These are phyloP conservation scores for Umbilicus rupestris DNA, from an alignment of 164 flowering plant species.

Conservation along the genomic window DNA sequence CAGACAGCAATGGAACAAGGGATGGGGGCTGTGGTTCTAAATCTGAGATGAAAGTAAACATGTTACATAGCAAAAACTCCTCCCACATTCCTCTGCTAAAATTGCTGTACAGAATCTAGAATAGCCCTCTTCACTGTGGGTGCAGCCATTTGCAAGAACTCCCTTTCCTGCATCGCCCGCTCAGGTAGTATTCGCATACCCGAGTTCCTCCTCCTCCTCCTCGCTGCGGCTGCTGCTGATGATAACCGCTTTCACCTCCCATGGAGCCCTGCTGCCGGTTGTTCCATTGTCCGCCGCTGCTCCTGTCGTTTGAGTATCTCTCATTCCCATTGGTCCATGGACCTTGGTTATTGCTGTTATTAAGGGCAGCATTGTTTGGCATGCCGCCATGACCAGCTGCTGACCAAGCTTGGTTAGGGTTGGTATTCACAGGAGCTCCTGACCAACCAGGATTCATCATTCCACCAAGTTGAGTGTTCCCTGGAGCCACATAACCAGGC, in stretches of 20 bases:
- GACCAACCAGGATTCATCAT: slow-evolving; percentile 20
- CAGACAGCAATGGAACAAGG: no score
- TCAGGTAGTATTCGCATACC: slow-evolving; percentile 48
- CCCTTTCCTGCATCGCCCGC: slow-evolving; percentile 76
- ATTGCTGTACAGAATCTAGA: slow-evolving; percentile 19
- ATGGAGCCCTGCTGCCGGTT: slow-evolving; percentile 25
- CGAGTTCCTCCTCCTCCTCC: slow-evolving; percentile 13
- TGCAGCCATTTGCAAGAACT: slow-evolving; percentile 50
- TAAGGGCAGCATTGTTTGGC: not conserved
- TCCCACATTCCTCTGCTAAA: not conserved
- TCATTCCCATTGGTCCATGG: slow-evolving; percentile 35
- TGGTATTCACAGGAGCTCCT: slow-evolving; percentile 10
- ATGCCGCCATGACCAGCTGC: slow-evolving; percentile 8
- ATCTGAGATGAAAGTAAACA: not conserved
- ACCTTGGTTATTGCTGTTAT: not conserved
- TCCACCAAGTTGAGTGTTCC: slow-evolving; percentile 14
- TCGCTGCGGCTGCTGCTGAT: no score
- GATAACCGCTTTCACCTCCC: slow-evolving; percentile 28
- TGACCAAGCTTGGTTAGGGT: slow-evolving; percentile 21
- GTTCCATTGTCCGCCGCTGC: slow-evolving; percentile 42
- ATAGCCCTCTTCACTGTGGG: slow-evolving; percentile 11
- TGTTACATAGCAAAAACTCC: not conserved
- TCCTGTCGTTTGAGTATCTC: slow-evolving; percentile 28
- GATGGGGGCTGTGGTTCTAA: no score
- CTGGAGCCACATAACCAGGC: not conserved